Evolutionary conservation across 1,284 basidiomycete species (phyloP).

Genomic region (Phlebopus sp.): DNA sequence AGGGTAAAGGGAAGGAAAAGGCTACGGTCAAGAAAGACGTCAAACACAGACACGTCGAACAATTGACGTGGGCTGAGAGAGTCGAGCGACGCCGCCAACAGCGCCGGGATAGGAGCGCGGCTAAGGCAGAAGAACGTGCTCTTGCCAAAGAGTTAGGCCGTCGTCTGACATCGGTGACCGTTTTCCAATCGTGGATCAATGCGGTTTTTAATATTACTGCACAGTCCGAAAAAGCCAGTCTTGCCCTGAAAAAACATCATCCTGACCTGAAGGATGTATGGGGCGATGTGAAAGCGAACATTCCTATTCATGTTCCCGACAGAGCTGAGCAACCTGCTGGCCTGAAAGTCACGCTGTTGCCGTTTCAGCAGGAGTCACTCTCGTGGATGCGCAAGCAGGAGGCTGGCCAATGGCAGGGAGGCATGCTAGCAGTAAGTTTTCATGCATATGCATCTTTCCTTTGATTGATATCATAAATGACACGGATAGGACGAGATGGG

Average conservation of each 20-base stretch:
- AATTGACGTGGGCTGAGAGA: conserved; percentile 9
- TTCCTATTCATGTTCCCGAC: conserved; percentile 64
- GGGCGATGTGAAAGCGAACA: conserved; percentile 76
- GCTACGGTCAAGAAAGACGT: conserved; percentile 29
- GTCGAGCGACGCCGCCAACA: conserved; percentile 7
- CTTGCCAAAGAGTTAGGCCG: conserved; percentile 60
- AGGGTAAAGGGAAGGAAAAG: conserved; percentile 33
- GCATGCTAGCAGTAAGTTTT: conserved; percentile 81
- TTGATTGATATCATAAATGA: conserved; percentile 2
- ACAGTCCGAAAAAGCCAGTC: conserved; percentile 74
- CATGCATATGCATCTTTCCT: neutral
- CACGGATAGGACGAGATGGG: conserved; percentile 81
- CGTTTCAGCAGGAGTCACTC: conserved; percentile 90
- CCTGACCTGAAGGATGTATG: conserved; percentile 84
- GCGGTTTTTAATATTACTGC: conserved; percentile 1
- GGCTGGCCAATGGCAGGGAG: conserved; percentile 83
- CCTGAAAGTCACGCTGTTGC: conserved; percentile 71
- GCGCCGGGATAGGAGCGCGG: conserved; percentile 29
- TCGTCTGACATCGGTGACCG: conserved; percentile 60
- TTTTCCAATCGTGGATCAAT: neutral
- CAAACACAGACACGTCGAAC: neutral
- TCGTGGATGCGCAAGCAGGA: conserved; percentile 98
- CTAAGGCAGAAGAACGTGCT: conserved; percentile 48
- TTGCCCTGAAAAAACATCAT: conserved; percentile 65
- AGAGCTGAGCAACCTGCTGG: conserved; percentile 78